phyloP scores from a whole-genome alignment of 495 filamentous ascomycete genomes.

The Penicillium bialowiezense region DNA sequence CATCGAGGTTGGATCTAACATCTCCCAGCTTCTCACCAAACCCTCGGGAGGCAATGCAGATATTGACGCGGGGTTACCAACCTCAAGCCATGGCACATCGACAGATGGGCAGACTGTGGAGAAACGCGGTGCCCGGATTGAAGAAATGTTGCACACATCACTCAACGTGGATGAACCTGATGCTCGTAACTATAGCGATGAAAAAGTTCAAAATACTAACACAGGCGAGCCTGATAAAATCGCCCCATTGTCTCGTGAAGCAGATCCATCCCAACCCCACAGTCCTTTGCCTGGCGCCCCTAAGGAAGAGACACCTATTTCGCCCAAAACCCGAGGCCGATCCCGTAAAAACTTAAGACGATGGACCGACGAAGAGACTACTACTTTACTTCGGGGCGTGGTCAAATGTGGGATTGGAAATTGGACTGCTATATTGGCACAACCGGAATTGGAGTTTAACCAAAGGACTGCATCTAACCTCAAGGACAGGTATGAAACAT shows the following conservation, averaged over 20 bases:
- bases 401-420: conserved; percentile 79
- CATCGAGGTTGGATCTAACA: conserved; percentile 54
- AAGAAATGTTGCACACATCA: conserved; percentile 36
- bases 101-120: conserved; percentile 31
- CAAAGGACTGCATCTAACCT: conserved; percentile 73
- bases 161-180: conserved; percentile 18
- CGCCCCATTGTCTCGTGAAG: not conserved
- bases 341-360: conserved; percentile 52
- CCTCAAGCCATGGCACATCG: conserved; percentile 15
- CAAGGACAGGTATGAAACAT: conserved; percentile 65
- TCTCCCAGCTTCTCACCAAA: conserved; percentile 40
- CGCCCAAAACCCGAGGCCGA: conserved; percentile 41
- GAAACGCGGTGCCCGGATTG: conserved; percentile 34
- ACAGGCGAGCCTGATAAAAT: conserved; percentile 5
- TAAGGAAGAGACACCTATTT: conserved; percentile 30
- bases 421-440: conserved; percentile 82
- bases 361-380: conserved; percentile 85
- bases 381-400: conserved; percentile 71
- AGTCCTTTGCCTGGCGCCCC: conserved; percentile 8
- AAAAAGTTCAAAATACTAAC: conserved; percentile 5
- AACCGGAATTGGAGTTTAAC: conserved; percentile 72
- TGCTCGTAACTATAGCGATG: conserved; percentile 11
- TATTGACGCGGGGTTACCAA: conserved; percentile 21
- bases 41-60: conserved; percentile 27
- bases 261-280: not conserved